Evolutionary conservation across 495 filamentous ascomycete species (phyloP).

Genomic region (Penicillium soppii): DNA sequence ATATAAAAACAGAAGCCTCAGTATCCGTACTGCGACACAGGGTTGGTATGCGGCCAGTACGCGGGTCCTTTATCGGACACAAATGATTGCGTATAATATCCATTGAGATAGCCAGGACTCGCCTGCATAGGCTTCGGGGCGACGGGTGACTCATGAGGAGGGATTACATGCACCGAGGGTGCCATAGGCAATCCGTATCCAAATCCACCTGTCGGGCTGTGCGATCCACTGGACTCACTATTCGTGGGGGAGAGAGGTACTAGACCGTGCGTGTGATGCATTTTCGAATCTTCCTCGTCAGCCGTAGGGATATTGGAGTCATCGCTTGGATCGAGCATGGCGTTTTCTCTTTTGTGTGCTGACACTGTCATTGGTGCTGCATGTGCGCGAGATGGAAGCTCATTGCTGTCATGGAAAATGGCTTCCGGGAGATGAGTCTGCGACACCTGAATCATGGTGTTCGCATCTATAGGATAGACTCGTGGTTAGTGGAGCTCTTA

Average conservation of each 20-base stretch:
- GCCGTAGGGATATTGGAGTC: not conserved
- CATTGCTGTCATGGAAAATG: conserved; percentile 9
- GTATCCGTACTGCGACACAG: conserved; percentile 19
- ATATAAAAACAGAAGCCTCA: not conserved
- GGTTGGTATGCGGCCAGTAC: conserved; percentile 18
- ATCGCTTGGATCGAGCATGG: not conserved
- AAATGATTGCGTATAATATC: conserved; percentile 18
- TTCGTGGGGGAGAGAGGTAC: conserved; percentile 21
- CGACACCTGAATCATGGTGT: conserved; percentile 18
- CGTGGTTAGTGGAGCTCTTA: conserved; percentile 2
- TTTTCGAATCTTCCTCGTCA: conserved; percentile 1
- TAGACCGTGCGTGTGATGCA: not conserved
- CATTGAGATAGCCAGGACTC: conserved; percentile 9
- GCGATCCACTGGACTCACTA: conserved; percentile 25
- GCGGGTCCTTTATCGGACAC: conserved; percentile 11
- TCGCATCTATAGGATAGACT: conserved; percentile 13
- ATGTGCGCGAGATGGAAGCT: conserved; percentile 7
- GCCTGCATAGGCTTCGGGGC: conserved; percentile 10
- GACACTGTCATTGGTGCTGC: conserved; percentile 1
- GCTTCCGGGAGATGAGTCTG: conserved; percentile 26
- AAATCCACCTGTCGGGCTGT: conserved; percentile 17
- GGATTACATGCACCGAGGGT: conserved; percentile 5
- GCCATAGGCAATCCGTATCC: conserved; percentile 13
- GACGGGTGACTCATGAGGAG: conserved; percentile 7
- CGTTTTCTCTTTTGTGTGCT: not conserved